These are phyloP conservation scores for Edaphochlamys debaryana DNA, from an alignment of 139 green algal genomes.

Conservation along the genomic window DNA sequence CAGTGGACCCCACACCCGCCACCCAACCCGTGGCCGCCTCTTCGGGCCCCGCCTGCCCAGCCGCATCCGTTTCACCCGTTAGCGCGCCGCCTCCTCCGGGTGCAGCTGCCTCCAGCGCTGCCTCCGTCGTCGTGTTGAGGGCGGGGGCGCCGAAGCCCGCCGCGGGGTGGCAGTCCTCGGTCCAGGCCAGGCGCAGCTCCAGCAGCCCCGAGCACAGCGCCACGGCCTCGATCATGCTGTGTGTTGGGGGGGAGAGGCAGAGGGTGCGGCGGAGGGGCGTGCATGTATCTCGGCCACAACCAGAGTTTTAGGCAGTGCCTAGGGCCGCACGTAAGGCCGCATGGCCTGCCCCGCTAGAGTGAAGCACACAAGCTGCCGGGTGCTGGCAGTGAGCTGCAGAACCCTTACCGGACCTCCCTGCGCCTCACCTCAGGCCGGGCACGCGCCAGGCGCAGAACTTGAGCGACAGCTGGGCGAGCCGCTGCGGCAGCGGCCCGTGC, in stretches of 20 bases:
- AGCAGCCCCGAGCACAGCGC: background rate
- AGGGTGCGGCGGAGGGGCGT: no score
- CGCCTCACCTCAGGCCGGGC: slow-evolving; percentile 12
- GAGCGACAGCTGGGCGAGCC: slow-evolving; percentile 20
- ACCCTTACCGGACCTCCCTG: no score
- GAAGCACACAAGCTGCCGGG: no score
- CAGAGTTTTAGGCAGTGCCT: no score
- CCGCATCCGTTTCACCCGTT: background rate
- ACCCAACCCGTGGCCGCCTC: background rate
- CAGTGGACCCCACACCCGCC: background rate
- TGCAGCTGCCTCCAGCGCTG: background rate
- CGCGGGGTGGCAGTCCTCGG: background rate
- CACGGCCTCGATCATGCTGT: background rate
- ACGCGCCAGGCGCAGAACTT: slow-evolving; percentile 25
- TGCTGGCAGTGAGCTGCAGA: no score
- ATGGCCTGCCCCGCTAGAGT: no score
- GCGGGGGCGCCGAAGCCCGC: background rate
- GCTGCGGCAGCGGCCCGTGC: background rate
- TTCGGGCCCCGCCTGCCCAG: background rate
- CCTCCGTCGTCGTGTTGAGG: background rate
- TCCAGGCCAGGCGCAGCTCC: slow-evolving; percentile 28
- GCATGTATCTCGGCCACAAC: no score
- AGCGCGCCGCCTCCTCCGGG: no score
- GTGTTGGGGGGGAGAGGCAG: background rate
- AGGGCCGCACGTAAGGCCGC: no score